Evolutionary conservation across 1,284 basidiomycete species (phyloP).

Genomic region (Trichosporon coremiiforme): DNA sequence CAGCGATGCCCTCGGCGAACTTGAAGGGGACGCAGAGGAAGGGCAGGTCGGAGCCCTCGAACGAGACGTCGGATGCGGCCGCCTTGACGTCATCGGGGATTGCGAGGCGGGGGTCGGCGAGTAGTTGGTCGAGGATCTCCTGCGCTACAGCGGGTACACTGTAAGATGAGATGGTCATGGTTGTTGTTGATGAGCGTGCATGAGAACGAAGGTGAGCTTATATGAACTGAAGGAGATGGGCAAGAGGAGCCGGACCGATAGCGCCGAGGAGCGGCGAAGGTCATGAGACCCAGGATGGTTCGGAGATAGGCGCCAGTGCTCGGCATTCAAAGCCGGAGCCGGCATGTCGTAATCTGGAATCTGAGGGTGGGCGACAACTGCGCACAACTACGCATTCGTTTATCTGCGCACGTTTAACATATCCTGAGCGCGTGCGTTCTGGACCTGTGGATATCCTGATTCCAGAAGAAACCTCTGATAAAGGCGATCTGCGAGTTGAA

Average conservation of each 20-base stretch:
- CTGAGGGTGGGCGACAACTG: not conserved
- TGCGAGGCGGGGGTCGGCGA: slow-evolving; percentile 22
- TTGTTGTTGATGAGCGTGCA: not conserved
- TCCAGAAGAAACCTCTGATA: not conserved
- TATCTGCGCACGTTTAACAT: not conserved
- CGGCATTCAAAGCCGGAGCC: slow-evolving; percentile 10
- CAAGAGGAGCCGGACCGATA: not conserved
- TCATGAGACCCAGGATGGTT: not conserved
- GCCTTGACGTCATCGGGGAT: slow-evolving; percentile 22
- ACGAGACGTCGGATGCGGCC: slow-evolving; percentile 14
- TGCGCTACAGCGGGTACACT: slow-evolving; percentile 16
- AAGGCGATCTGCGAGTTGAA: not conserved
- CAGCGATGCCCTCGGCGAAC: slow-evolving; percentile 25
- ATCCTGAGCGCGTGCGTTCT: not conserved
- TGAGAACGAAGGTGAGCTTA: not conserved
- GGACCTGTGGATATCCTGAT: not conserved
- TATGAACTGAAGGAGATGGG: slow-evolving; percentile 5
- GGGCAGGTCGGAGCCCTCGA: slow-evolving; percentile 19
- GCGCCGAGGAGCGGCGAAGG: not conserved
- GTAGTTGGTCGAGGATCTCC: slow-evolving; percentile 15
- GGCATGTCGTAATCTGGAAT: not conserved
- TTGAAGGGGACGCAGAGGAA: slow-evolving; percentile 25
- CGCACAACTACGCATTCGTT: not conserved
- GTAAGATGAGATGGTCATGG: slow-evolving; percentile 17
- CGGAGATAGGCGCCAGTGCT: slow-evolving; percentile 10